Evolutionary conservation across 305 asterid species (phyloP), one percentile per base, ranked within the genome.

Genomic region (Fraxinus paxiana): DNA sequence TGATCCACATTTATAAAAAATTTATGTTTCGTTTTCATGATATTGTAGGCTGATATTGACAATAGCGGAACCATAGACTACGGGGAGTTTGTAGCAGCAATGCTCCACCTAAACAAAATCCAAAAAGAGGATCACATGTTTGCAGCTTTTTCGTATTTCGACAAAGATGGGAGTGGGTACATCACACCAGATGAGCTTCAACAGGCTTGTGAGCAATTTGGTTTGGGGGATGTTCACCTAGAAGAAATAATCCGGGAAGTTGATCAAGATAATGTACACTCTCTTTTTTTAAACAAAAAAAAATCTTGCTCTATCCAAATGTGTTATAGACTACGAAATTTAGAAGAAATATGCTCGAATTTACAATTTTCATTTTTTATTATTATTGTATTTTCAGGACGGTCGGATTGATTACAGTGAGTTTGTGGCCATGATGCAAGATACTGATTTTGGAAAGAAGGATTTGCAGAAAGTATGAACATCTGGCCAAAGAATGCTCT

Each of bases 21-120:
- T 28, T 15, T 54, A 18, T 51, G 22, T 61, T 56, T 73, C 20
- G 61, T 43, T 65, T 61, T 75, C 24, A 10, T 59, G 76, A 81
- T 7, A 37, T 75, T 85, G 76, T 92, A 94, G 98, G 97, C 97
- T 4, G 98, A 94, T 85, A 87, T 92, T 51, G 98, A 94, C 82
- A 94, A 94, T 38, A 92, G 95, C 71, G 98, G 98, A 31, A 91
- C 97, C 75, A 92, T 94, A 59, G 97, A 94, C 86, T 94, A 94
- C 34, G 91, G 92, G 15, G 98, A 94, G 84, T 94, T 94, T 77
- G 89, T 92, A 46, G 95, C 98, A 51, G 98, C 98, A 76, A 94
- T 92, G 94, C 89, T 94, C 73, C 91, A 94, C 85, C 79, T 92
- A 31, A 92, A 92, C 90, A 92, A 94, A 88, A 85, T 94, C 79